Evolutionary conservation across 345 rosid species (phyloP), one percentile per base, ranked within the genome.

Genomic region (Iberis pinnata): DNA sequence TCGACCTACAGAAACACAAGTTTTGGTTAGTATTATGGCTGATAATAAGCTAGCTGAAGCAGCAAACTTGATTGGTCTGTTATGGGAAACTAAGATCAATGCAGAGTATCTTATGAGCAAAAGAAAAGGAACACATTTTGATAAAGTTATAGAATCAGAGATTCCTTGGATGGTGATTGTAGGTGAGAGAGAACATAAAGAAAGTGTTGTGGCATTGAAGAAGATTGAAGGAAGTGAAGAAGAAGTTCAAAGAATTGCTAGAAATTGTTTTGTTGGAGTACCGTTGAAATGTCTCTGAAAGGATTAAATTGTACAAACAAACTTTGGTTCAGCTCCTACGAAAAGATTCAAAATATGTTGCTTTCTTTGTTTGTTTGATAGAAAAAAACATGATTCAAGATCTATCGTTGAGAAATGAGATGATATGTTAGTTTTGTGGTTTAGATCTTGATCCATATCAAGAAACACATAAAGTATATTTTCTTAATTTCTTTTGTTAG

Each of bases 1-100:
- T 18, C 66, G 80, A 42, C 71, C 88, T 11, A 70, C 79, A 1
- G 83, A 78, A 69, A 81, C 84, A 2, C 80, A 86, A 40, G 81
- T 76, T 13, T 70, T 78, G 56, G 71, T 86, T 46, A 45, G 53
- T 43, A 77, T 72, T 53, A 68, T 79, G 49, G 62, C 73, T 4
- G 86, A 81, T 9, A 75, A 78, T 56, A 74, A 77, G 36, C 58
- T 83, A 5, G 26, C 77, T 2, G 32, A 49, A 59, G 75, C 83
- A 16, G 77, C 81, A 0, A 81, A 79, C 62, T 67, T 83, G 64
- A 84, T 62, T 6, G 76, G 74, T 2, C 76, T 73, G 69, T 67
- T 83, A 10, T 76, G 93, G 89, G 40, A 63, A 2, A 75, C 77
- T 8, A 60, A 73, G 51, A 29, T 84, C 53, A 80, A 76, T 65